Base-by-base conservation (phyloP, 129 eudicot species). In the Smallanthus sonchifolius region DNA sequence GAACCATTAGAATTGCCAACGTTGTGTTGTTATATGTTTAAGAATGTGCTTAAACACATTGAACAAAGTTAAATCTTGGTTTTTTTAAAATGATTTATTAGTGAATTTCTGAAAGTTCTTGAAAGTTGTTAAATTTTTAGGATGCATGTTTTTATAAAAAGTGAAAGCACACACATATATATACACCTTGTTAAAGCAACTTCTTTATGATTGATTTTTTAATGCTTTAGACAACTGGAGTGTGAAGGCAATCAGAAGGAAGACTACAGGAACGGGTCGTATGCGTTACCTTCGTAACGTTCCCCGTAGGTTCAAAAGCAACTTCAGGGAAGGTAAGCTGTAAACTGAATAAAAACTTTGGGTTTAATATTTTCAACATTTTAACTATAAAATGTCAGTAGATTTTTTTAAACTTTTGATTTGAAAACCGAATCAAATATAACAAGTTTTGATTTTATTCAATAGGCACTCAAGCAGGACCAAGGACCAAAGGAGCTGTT, bases 201-300 rank as follows among this genome's bases (percentile, higher is more conserved):
- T 49, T 49, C 19, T n/a, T 14, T 4, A 45, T 45, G 56, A 15
- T 8, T 49, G 17, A 48, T 48, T 48, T 15, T 15, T 4, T 49
- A 45, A 10, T 45, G 17, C 7, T 68, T 32, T 20, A 82, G 86
- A 82, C 47, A 82, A 82, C 70, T 82, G 86, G 86, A 78, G 86
- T 35, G 80, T n/a, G 77, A 82, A 82, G 74, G 86, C 86, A 4
- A 82, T 82, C 10, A 63, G 86, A 15, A 74, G 86, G 72, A 86
- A 86, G 84, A 86, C 91, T 16, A 86, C 91, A 0, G 91, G 87
- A 62, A 86, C 87, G 4, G 91, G 91, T 37, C 85, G 91, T 15
- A 86, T 86, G 91, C 81, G 83, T 83, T 80, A 86, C 42, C 79
- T 86, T 19, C 91, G 91, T n/a, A 60, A 86, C 37, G 52, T 86